Evolutionary conservation across 2,329 filamentous ascomycete genomes (phyloP), one percentile per base, ranked within the genome.

Genomic region (Cladosporium colombiae): DNA sequence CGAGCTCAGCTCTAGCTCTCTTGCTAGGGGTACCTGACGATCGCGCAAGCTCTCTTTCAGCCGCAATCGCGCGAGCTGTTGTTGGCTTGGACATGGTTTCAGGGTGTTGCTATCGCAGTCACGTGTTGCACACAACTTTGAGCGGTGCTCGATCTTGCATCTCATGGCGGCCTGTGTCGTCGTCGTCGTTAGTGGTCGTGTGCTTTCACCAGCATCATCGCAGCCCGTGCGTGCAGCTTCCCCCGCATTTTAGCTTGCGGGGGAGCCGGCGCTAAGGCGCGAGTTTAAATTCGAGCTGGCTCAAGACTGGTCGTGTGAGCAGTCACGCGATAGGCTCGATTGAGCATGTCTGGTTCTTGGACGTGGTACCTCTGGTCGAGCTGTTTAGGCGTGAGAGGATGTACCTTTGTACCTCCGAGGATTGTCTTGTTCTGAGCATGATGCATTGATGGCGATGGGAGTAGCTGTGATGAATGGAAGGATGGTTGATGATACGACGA

Each of bases 281-380:
- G n/a, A n/a, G n/a, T n/a, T n/a, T n/a, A n/a, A n/a, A n/a, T n/a
- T n/a, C n/a, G n/a, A n/a, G n/a, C n/a, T n/a, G n/a, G n/a, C n/a
- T n/a, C n/a, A n/a, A n/a, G n/a, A n/a, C n/a, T n/a, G 52, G 52
- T 55, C 52, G 52, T 55, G 52, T 55, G 52, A 55, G 52, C 52
- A 55, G 52, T 55, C 52, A 55, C 52, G 52, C 52, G 52, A 55
- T 55, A 55, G 52, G 52, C 52, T 55, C 27, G 52, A 55, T 29
- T 29, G 27, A 29, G 27, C 4, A 29, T 55, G 52, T 55, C 52
- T 55, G 52, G 52, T 33, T 31, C 52, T 55, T 33, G 8, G 40
- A 46, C n/a, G 40, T 21, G n/a, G 40, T 46, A 46, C 40, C 40
- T 46, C 40, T 46, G 40, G 40, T 46, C n/a, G 10, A 7, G 40